These are phyloP conservation scores for Aspergillus homomorphus DNA, from an alignment of 495 filamentous ascomycete species.

Conservation along the genomic window DNA sequence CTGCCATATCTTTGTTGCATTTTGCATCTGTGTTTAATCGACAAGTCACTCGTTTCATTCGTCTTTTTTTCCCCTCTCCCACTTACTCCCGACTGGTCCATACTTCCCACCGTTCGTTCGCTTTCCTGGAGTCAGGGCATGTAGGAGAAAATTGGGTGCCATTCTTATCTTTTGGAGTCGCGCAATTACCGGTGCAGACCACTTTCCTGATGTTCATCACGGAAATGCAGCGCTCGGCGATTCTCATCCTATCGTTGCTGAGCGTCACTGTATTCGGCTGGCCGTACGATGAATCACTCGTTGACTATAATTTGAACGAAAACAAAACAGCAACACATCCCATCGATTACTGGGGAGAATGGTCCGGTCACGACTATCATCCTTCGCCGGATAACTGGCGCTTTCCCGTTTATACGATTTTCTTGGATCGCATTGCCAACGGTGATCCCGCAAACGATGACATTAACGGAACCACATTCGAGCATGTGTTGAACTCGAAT, in stretches of 20 bases:
- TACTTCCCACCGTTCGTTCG: not conserved
- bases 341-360: conserved; percentile 39
- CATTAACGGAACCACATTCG: conserved; percentile 12
- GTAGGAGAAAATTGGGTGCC: not conserved
- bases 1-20: not conserved
- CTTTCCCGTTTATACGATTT: conserved; percentile 41
- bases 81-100: not conserved
- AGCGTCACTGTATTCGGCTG: conserved; percentile 15
- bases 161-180: not conserved
- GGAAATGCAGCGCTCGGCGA: conserved; percentile 16
- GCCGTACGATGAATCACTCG: conserved; percentile 20
- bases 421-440: conserved; percentile 40
- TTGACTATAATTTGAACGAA: conserved; percentile 38
- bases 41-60: not conserved
- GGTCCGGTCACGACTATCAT: conserved; percentile 37
- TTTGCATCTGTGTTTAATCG: not conserved
- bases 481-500: conserved; percentile 36
- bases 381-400: conserved; percentile 45
- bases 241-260: conserved; percentile 16
- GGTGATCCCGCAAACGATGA: conserved; percentile 25
- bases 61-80: not conserved
- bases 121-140: not conserved
- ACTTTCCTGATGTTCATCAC: not conserved
- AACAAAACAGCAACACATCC: conserved; percentile 32
- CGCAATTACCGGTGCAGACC: not conserved